Conservation (phyloP, 805 yeast species). For the Yamadazyma ubonensis region DNA sequence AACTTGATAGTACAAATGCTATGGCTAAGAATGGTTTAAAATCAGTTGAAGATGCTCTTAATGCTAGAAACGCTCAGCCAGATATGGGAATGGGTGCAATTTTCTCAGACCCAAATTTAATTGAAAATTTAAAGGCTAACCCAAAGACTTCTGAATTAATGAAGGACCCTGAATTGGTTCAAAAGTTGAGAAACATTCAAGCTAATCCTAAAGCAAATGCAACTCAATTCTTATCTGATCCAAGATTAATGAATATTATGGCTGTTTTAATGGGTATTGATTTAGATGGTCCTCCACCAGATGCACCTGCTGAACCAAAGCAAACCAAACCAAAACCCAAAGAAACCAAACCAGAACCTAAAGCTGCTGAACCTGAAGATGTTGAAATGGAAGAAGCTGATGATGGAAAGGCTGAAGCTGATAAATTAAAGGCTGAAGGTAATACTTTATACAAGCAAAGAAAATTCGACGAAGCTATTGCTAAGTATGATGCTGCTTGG, state of each 20-base stretch:
- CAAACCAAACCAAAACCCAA: conserved; percentile 16
- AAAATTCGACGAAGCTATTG: conserved; percentile 92
- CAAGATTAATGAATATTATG: conserved; percentile 84
- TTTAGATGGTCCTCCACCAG: conserved; percentile 44
- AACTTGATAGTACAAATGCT: conserved; percentile 75
- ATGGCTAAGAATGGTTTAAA: conserved; percentile 83
- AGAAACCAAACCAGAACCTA: conserved; percentile 15
- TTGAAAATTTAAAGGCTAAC: conserved; percentile 70
- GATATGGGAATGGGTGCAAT: conserved; percentile 76
- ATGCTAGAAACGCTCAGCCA: conserved; percentile 53
- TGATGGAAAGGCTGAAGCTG: conserved; percentile 52
- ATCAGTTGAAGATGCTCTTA: conserved; percentile 63
- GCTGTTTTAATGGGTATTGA: conserved; percentile 84
- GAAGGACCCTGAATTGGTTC: conserved; percentile 83
- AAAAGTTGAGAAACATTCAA: conserved; percentile 60
- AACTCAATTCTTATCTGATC: conserved; percentile 71
- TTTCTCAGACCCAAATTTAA: conserved; percentile 76
- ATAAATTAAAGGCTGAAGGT: conserved; percentile 77
- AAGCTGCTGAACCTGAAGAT: conserved; percentile 25
- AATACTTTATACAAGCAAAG: conserved; percentile 82
- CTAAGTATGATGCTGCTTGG: conserved; percentile 82
- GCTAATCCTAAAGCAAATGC: conserved; percentile 74
- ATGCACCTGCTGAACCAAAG: conserved; percentile 20
- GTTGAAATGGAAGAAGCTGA: conserved; percentile 39
- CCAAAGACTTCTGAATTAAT: conserved; percentile 86